Conservation (phyloP, 2,329 filamentous ascomycete species). For the Epichloe coenophiala region DNA sequence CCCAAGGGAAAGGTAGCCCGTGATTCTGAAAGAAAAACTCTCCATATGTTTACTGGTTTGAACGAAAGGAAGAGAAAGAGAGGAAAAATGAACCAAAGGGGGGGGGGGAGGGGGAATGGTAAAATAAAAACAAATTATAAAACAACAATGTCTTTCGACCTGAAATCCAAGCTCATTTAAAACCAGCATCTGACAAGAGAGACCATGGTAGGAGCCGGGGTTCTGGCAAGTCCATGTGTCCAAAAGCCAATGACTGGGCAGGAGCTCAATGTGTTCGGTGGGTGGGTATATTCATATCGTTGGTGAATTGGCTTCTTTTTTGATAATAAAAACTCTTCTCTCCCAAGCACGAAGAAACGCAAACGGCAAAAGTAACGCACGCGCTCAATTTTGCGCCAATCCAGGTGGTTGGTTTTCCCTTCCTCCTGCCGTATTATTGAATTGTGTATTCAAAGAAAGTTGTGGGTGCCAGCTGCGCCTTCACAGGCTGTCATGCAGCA, state of each 20-base stretch:
- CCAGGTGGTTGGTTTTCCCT: neutral
- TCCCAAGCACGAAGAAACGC: neutral
- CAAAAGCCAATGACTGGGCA: neutral
- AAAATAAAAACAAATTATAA: constrained; percentile 1
- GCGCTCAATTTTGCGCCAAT: neutral
- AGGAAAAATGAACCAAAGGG: neutral
- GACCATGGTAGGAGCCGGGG: neutral
- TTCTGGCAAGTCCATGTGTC: neutral
- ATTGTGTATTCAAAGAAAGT: neutral
- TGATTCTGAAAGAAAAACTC: neutral
- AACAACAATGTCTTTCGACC: neutral
- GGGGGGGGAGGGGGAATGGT: too few relatives aligned
- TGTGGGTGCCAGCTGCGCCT: neutral
- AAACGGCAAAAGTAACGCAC: neutral
- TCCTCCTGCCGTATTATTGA: neutral
- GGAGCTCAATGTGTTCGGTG: constrained; percentile 3
- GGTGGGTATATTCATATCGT: constrained; percentile 5
- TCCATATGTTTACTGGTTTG: neutral
- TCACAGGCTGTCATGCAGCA: neutral
- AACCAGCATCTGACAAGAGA: neutral
- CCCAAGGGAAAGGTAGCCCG: neutral
- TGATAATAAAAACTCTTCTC: neutral
- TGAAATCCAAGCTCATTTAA: constrained; percentile 2
- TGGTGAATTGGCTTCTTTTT: neutral
- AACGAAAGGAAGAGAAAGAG: neutral